Conservation (phyloP, 129 eudicot species). For the Chrysanthemum makinoi region DNA sequence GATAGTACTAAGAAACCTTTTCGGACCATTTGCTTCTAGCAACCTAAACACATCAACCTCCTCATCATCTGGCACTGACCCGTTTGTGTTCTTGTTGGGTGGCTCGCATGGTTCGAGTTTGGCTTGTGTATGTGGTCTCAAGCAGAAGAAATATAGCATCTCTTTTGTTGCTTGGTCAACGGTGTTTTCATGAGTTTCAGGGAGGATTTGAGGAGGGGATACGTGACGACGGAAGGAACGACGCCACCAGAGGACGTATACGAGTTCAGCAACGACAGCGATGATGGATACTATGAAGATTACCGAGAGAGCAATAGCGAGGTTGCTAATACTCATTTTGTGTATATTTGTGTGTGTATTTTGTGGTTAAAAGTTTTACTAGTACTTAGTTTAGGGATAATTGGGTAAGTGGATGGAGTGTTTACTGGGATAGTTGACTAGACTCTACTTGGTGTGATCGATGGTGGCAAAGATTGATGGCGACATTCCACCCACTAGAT, state of each 20-base stretch:
- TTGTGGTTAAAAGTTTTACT: neutral
- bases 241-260: conserved; percentile 61
- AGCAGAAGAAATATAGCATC: conserved; percentile 50
- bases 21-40: conserved; percentile 42
- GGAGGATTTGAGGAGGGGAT: conserved; percentile 22
- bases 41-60: conserved; percentile 50
- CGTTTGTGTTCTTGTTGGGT: conserved; percentile 1
- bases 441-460: conserved; percentile 9
- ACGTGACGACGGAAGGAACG: conserved; percentile 36
- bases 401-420: conserved; percentile 18
- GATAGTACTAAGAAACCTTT: conserved; percentile 53
- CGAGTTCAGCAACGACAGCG: conserved; percentile 41
- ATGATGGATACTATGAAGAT: conserved; percentile 42
- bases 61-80: conserved; percentile 25
- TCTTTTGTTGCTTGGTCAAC: conserved; percentile 30
- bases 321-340: conserved; percentile 37
- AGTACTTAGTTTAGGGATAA: conserved; percentile 5
- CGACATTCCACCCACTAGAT: conserved; percentile 10
- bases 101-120: conserved; percentile 22
- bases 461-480: conserved; percentile 21
- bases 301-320: conserved; percentile 44
- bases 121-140: conserved; percentile 29
- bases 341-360: neutral
- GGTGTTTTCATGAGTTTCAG: neutral
- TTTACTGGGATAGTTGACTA: conserved; percentile 20